Conservation (phyloP, 2,329 filamentous ascomycete species). For the Sporothrix inflata region DNA sequence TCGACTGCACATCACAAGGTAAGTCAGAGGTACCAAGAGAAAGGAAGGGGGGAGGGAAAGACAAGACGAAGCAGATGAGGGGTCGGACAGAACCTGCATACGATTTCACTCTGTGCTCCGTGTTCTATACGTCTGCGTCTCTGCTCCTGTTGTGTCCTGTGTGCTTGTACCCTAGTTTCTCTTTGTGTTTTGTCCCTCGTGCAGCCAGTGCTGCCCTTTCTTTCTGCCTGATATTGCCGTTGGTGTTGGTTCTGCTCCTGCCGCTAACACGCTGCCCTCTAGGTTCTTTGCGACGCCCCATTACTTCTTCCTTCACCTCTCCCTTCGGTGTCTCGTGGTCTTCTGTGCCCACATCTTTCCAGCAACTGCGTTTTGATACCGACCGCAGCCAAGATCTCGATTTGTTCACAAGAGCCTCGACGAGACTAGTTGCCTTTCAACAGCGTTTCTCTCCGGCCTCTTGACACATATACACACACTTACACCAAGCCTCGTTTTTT, state of each 20-base stretch:
- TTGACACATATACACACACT: neutral
- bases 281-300: neutral
- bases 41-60: neutral
- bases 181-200: neutral
- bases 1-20: neutral
- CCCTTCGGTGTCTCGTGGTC: neutral
- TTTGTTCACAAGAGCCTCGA: neutral
- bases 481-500: neutral
- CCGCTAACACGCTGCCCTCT: neutral
- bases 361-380: neutral
- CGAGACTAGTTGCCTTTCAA: neutral
- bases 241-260: neutral
- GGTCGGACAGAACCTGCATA: neutral
- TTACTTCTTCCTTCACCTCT: neutral
- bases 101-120: neutral
- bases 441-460: neutral
- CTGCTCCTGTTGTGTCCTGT: neutral
- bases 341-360: neutral
- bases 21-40: neutral
- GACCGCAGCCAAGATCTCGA: neutral
- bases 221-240: neutral
- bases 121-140: neutral
- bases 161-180: neutral
- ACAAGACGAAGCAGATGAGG: neutral
- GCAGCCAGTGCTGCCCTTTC: neutral